Percentiles rank a stretch among this genome's conserved stretches.
phyloP scores from a whole-genome alignment of 495 filamentous ascomycete species.

The Neurospora tetraspora region DNA sequence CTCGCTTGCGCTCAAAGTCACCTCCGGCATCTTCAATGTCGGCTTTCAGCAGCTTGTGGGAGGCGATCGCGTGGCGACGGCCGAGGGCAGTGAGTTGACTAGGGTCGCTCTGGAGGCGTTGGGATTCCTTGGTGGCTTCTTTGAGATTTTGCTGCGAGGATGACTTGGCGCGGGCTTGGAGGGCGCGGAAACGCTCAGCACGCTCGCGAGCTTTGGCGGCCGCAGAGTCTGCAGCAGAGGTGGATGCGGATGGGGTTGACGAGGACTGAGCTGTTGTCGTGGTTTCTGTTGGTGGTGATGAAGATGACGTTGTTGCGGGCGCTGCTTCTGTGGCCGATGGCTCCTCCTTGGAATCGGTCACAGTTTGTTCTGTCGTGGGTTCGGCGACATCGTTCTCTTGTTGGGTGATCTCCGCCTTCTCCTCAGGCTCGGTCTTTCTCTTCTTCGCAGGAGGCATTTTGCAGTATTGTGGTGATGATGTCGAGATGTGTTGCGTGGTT shows the following conservation, averaged over 20 bases:
- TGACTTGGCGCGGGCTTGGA: slow-evolving; percentile 74
- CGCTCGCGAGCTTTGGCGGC: slow-evolving; percentile 46
- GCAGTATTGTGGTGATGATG: neutral
- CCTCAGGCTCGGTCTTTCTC: slow-evolving; percentile 30
- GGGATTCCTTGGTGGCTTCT: slow-evolving; percentile 73
- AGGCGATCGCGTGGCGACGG: slow-evolving; percentile 74
- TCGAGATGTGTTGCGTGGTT: neutral
- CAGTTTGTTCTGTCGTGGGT: slow-evolving; percentile 2
- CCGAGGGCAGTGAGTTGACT: slow-evolving; percentile 58
- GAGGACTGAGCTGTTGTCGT: neutral
- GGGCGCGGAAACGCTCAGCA: slow-evolving; percentile 67
- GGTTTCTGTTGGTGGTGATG: neutral
- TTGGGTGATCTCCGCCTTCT: slow-evolving; percentile 9
- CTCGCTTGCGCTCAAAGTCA: slow-evolving; percentile 94
- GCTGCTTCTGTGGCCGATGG: slow-evolving; percentile 1
- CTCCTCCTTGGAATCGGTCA: slow-evolving; percentile 5
- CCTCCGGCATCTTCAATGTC: slow-evolving; percentile 75
- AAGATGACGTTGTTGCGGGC: slow-evolving; percentile 1
- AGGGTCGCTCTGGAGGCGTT: slow-evolving; percentile 69
- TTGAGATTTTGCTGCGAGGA: slow-evolving; percentile 70
- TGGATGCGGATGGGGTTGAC: neutral
- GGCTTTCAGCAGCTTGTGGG: slow-evolving; percentile 87
- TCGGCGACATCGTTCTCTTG: slow-evolving; percentile 2
- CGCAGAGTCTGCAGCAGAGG: slow-evolving; percentile 20
- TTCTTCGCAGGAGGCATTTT: slow-evolving; percentile 40